Conservation (phyloP, 1,284 basidiomycete genomes). For the Irpex sp. region DNA sequence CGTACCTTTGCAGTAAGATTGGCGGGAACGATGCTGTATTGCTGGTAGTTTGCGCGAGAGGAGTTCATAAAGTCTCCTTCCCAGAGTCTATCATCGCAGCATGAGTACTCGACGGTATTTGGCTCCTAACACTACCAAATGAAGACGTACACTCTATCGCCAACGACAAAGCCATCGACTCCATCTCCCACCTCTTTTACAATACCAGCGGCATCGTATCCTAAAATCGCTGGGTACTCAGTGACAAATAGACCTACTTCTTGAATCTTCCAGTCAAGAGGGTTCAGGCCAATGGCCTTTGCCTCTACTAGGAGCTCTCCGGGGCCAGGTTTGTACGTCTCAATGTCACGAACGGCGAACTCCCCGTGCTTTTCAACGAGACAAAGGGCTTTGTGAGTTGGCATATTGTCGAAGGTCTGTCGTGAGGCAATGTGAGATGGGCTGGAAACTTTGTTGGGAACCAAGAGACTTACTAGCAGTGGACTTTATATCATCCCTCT, state of each 20-base stretch:
- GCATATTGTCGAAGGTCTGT: not conserved
- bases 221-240: slow-evolving; percentile 43
- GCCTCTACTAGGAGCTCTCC: slow-evolving; percentile 39
- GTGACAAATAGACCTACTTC: slow-evolving; percentile 29
- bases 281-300: slow-evolving; percentile 39
- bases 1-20: slow-evolving; percentile 17
- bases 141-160: slow-evolving; percentile 52
- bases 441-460: too few relatives aligned
- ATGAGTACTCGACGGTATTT: not conserved
- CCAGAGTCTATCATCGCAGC: slow-evolving; percentile 8
- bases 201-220: slow-evolving; percentile 55
- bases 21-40: slow-evolving; percentile 17
- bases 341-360: slow-evolving; percentile 16
- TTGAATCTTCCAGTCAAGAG: slow-evolving; percentile 37
- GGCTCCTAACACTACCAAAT: not conserved
- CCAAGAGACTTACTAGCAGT: too few relatives aligned
- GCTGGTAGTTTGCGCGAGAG: slow-evolving; percentile 19
- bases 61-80: slow-evolving; percentile 6
- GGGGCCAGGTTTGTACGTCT: slow-evolving; percentile 29
- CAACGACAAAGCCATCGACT: slow-evolving; percentile 45
- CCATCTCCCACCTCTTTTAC: slow-evolving; percentile 51
- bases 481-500: too few relatives aligned
- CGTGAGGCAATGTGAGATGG: too few relatives aligned
- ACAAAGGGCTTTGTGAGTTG: slow-evolving; percentile 24
- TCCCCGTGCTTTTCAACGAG: slow-evolving; percentile 18